These are phyloP conservation scores for Teunomyces pallodes DNA, from an alignment of 805 yeast genomes.

Conservation along the genomic window DNA sequence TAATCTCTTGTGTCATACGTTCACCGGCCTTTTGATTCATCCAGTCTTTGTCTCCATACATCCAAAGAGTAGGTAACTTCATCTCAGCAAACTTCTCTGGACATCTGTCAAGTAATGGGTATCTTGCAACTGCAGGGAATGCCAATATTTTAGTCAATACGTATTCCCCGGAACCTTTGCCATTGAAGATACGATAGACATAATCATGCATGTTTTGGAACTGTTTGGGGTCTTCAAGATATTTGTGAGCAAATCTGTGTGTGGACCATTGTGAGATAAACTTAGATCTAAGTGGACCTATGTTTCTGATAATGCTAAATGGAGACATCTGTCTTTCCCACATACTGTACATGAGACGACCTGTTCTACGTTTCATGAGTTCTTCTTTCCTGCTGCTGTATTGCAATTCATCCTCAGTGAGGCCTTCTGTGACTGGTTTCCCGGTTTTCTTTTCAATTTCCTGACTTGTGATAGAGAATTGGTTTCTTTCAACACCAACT, in stretches of 20 bases:
- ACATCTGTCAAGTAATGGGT: slow-evolving; percentile 55
- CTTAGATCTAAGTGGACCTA: slow-evolving; percentile 56
- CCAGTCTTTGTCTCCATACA: slow-evolving; percentile 72
- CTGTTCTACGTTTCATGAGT: slow-evolving; percentile 12
- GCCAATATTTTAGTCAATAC: slow-evolving; percentile 60
- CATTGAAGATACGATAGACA: slow-evolving; percentile 51
- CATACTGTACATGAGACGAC: slow-evolving; percentile 32
- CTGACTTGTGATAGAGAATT: slow-evolving; percentile 20
- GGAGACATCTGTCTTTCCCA: slow-evolving; percentile 61
- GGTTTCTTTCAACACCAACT: slow-evolving; percentile 41
- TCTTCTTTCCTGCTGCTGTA: slow-evolving; percentile 8
- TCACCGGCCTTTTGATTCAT: slow-evolving; percentile 63
- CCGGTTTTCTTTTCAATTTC: slow-evolving; percentile 23
- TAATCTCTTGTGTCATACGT: slow-evolving; percentile 22
- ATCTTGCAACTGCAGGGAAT: slow-evolving; percentile 55
- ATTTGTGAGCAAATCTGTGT: slow-evolving; percentile 41
- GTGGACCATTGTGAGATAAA: slow-evolving; percentile 54
- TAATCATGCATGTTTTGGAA: slow-evolving; percentile 51
- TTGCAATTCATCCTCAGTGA: slow-evolving; percentile 4
- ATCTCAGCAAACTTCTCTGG: slow-evolving; percentile 39
- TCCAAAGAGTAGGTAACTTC: slow-evolving; percentile 51
- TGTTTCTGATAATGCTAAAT: slow-evolving; percentile 45
- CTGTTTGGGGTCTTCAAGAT: slow-evolving; percentile 27
- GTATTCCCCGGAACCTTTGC: slow-evolving; percentile 62
- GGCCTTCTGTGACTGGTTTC: slow-evolving; percentile 7